A percentile compares a stretch with the other conserved stretches of the same genome.
Conservation (phyloP, 2,329 filamentous ascomycete genomes). For the Pyrenochaeta sp. region DNA sequence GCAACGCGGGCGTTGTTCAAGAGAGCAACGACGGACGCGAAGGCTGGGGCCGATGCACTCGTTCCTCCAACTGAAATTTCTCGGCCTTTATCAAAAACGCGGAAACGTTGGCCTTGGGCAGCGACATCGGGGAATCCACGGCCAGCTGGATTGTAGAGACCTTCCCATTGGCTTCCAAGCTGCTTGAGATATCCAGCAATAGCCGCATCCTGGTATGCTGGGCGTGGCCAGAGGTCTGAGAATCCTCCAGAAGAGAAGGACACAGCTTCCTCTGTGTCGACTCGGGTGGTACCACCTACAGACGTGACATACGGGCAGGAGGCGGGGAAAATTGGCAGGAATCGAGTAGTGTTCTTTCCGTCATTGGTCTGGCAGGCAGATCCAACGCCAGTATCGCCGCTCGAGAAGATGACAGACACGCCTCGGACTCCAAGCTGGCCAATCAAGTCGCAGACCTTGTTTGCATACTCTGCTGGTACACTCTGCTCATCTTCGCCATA, state of each 20-base stretch:
- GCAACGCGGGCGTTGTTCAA: constrained; percentile 50
- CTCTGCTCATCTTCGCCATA: constrained; percentile 53
- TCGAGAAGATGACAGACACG: constrained; percentile 50
- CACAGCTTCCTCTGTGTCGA: constrained; percentile 51
- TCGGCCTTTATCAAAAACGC: constrained; percentile 44
- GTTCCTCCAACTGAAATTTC: constrained; percentile 47
- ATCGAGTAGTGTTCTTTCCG: constrained; percentile 52
- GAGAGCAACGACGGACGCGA: constrained; percentile 47
- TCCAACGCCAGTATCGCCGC: constrained; percentile 50
- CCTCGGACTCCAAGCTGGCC: constrained; percentile 50
- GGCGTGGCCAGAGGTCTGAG: constrained; percentile 52
- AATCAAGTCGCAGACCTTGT: constrained; percentile 49
- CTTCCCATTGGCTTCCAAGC: constrained; percentile 50
- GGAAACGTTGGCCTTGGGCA: constrained; percentile 47
- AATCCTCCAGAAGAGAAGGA: constrained; percentile 56
- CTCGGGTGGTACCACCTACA: constrained; percentile 52
- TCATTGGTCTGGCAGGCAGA: constrained; percentile 56
- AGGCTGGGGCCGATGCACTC: constrained; percentile 48
- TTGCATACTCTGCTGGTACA: constrained; percentile 46
- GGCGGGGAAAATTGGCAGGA: constrained; percentile 56
- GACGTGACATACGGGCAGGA: constrained; percentile 58
- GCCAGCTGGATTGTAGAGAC: constrained; percentile 53
- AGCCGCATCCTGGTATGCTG: constrained; percentile 53
- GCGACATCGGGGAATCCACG: constrained; percentile 57
- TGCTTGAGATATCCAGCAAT: constrained; percentile 49